Conservation (phyloP, 2,329 filamentous ascomycete genomes). For the Eutypella sp. region DNA sequence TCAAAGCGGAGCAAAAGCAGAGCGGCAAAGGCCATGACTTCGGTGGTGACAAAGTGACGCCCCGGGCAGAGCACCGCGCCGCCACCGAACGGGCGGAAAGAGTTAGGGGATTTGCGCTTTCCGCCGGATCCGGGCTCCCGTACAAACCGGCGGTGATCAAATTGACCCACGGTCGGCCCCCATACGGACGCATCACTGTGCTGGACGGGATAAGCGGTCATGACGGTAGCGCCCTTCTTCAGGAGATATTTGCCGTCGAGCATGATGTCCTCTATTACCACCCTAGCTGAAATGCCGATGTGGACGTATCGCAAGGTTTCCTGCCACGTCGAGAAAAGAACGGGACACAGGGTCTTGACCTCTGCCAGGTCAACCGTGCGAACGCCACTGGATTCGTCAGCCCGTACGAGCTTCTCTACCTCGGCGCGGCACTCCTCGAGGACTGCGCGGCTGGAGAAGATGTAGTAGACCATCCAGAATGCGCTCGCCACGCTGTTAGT, state of each 20-base stretch:
- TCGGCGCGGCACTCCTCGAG: constrained; percentile 14
- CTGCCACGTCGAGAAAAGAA: constrained; percentile 10
- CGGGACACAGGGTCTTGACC: constrained; percentile 8
- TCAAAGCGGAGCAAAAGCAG: not conserved
- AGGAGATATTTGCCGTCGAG: constrained; percentile 13
- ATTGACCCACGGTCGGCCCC: constrained; percentile 5
- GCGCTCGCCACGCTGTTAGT: constrained; percentile 8
- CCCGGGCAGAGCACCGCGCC: not conserved
- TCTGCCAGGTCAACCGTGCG: constrained; percentile 5
- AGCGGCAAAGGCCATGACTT: not conserved
- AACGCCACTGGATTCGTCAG: not conserved
- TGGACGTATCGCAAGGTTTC: constrained; percentile 9
- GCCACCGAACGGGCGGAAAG: constrained; percentile 1
- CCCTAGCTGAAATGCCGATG: constrained; percentile 1
- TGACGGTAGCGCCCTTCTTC: constrained; percentile 13
- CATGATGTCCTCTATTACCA: constrained; percentile 10
- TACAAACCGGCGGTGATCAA: constrained; percentile 4
- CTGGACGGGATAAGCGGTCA: constrained; percentile 11
- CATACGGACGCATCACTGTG: constrained; percentile 7
- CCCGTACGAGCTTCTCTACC: constrained; percentile 1
- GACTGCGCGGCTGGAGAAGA: constrained; percentile 16
- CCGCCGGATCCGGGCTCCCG: not conserved
- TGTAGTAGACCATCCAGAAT: constrained; percentile 14
- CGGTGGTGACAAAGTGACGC: constrained; percentile 1
- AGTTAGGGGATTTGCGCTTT: not conserved